Evolutionary conservation across 345 rosid species (phyloP).

Genomic region (Aquilaria sinensis): DNA sequence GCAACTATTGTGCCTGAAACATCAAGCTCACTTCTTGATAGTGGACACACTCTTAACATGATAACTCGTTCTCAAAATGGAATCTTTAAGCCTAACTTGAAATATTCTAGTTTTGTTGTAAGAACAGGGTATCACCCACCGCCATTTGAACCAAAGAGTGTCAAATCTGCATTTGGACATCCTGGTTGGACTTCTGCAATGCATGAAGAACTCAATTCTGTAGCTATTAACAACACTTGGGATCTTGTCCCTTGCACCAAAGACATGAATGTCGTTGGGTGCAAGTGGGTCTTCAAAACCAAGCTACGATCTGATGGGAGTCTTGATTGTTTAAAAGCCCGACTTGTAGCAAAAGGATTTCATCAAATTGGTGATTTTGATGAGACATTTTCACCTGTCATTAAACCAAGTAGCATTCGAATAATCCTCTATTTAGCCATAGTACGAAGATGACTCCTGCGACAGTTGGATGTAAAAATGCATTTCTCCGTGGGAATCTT

Average conservation of each 20-base stretch:
- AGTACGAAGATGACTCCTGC: neutral
- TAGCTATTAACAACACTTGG: neutral
- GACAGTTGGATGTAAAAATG: constrained; percentile 1
- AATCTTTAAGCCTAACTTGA: neutral
- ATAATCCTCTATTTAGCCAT: neutral
- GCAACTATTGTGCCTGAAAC: neutral
- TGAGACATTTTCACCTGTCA: constrained; percentile 1
- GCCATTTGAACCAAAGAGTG: neutral
- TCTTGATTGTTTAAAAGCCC: neutral
- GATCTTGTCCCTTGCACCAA: neutral
- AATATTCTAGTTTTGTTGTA: neutral
- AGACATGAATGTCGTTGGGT: neutral
- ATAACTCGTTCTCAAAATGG: too few relatives aligned
- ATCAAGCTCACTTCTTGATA: neutral
- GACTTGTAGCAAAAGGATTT: constrained; percentile 2
- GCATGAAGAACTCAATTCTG: neutral
- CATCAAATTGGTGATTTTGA: neutral
- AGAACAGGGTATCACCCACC: neutral
- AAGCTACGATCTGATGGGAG: neutral
- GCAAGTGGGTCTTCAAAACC: neutral
- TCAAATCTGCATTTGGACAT: neutral
- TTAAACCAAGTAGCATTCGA: neutral
- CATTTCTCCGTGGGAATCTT: constrained; percentile 1
- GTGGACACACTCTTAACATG: neutral
- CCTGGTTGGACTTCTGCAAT: neutral